Conservation (phyloP, 1,284 basidiomycete genomes). For the Erythrobasidium hasegawianum region DNA sequence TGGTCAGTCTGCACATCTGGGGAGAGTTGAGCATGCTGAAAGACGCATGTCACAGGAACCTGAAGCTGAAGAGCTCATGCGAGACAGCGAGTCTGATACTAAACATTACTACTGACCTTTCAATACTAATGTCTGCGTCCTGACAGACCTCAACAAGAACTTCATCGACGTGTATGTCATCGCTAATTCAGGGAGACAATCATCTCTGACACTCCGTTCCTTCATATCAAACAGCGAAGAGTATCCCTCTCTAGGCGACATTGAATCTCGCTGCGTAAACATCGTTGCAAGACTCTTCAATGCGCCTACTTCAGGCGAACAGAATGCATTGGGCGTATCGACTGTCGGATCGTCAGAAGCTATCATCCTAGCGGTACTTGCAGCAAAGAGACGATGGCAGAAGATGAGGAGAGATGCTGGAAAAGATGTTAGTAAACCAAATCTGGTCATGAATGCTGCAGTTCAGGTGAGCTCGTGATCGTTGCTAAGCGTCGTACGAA, state of each 20-base stretch:
- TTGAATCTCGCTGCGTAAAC: constrained; percentile 45
- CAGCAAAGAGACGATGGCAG: constrained; percentile 48
- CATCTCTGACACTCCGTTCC: too few relatives aligned
- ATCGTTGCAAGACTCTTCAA: constrained; percentile 49
- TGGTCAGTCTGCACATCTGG: too few relatives aligned
- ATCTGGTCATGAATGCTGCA: constrained; percentile 48
- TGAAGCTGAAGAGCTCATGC: constrained; percentile 47
- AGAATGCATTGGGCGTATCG: constrained; percentile 44
- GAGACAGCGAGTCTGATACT: constrained; percentile 23
- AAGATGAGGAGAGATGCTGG: constrained; percentile 46
- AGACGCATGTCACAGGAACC: constrained; percentile 33
- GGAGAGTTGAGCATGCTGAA: too few relatives aligned
- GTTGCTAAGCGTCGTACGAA: too few relatives aligned
- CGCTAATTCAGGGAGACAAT: too few relatives aligned
- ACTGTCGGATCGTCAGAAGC: constrained; percentile 49
- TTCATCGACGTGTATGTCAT: constrained; percentile 45
- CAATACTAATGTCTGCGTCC: background rate
- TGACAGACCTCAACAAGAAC: constrained; percentile 43
- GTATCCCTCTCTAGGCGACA: constrained; percentile 46
- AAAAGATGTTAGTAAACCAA: constrained; percentile 46
- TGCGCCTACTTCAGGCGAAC: constrained; percentile 44
- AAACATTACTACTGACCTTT: background rate
- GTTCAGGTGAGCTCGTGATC: constrained; percentile 44
- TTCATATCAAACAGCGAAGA: constrained; percentile 38
- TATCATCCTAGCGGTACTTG: constrained; percentile 48